These are phyloP conservation scores for Thelonectria blattea DNA, from an alignment of 2,329 filamentous ascomycete species.

Conservation along the genomic window DNA sequence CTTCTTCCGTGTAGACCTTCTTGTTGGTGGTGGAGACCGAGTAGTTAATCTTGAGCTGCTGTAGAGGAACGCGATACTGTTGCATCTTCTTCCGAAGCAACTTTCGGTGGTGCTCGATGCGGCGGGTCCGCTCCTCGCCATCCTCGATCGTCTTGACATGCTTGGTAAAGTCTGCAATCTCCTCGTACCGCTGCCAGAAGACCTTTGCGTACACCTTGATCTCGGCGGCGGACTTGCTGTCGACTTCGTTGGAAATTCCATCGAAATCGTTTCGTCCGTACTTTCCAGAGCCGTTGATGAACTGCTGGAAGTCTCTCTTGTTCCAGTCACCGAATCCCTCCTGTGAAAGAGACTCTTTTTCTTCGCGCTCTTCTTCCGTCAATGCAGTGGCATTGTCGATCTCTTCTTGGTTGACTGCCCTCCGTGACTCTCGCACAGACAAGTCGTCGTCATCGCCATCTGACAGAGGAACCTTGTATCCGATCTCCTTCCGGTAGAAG, in stretches of 20 bases:
- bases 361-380: constrained; percentile 85
- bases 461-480: constrained; percentile 88
- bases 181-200: constrained; percentile 94
- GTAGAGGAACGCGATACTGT: constrained; percentile 94
- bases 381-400: constrained; percentile 91
- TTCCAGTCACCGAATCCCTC: constrained; percentile 96
- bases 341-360: constrained; percentile 81
- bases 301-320: constrained; percentile 96
- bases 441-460: constrained; percentile 90
- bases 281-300: constrained; percentile 92
- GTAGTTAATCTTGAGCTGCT: constrained; percentile 99
- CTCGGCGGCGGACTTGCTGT: constrained; percentile 85
- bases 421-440: constrained; percentile 84
- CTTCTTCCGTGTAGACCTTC: constrained; percentile 98
- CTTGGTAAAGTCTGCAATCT: constrained; percentile 88
- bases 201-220: constrained; percentile 91
- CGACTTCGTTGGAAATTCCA: constrained; percentile 85
- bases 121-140: constrained; percentile 87
- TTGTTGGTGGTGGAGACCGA: constrained; percentile 99
- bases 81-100: constrained; percentile 94
- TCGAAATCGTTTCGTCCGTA: constrained; percentile 88
- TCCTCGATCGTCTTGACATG: constrained; percentile 89
- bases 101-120: constrained; percentile 90
- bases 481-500: constrained; percentile 93
- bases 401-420: constrained; percentile 84